Conservation (phyloP, 768 basidiomycete genomes). For the Crassisporium funariophilum region DNA sequence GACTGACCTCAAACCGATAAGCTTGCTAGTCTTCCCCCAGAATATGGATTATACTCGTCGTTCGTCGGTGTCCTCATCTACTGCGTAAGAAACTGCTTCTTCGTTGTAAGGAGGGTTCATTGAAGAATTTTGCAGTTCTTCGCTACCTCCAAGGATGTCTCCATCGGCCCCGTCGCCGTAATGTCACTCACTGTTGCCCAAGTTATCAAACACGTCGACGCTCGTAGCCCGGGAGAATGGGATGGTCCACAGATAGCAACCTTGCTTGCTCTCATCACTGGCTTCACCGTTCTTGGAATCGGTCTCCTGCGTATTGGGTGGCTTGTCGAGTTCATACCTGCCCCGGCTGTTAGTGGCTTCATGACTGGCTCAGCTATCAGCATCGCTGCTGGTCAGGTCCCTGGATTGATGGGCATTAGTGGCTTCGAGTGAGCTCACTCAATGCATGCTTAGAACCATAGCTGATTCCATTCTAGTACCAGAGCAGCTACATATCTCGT, state of each 20-base stretch:
- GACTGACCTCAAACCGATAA: conserved; percentile 23
- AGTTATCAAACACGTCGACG: conserved; percentile 70
- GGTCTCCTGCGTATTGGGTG: conserved; percentile 90
- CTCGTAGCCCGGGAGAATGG: conserved; percentile 58
- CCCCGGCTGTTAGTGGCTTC: conserved; percentile 83
- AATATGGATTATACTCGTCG: conserved; percentile 94
- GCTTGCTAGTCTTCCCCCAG: conserved; percentile 81
- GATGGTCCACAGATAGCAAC: conserved; percentile 77
- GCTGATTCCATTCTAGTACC: conserved; percentile 53
- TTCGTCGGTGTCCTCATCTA: conserved; percentile 88
- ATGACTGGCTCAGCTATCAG: conserved; percentile 99
- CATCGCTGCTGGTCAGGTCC: conserved; percentile 87
- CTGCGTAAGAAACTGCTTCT: conserved; percentile 53
- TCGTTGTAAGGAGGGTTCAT: not conserved
- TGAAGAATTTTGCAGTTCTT: conserved; percentile 61
- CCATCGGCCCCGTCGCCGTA: conserved; percentile 99
- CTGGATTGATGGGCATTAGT: conserved; percentile 84
- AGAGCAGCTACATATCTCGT: conserved; percentile 83
- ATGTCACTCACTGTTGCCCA: conserved; percentile 90
- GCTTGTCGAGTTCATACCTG: conserved; percentile 93
- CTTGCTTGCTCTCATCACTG: conserved; percentile 80
- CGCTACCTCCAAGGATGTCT: conserved; percentile 97
- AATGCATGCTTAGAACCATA: conserved; percentile 5
- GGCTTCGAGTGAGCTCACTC: conserved; percentile 69
- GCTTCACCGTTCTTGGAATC: conserved; percentile 88